phyloP scores from a whole-genome alignment of 192 early-diverging fungal genomes.

The Rhizoclosmatium globosum region DNA sequence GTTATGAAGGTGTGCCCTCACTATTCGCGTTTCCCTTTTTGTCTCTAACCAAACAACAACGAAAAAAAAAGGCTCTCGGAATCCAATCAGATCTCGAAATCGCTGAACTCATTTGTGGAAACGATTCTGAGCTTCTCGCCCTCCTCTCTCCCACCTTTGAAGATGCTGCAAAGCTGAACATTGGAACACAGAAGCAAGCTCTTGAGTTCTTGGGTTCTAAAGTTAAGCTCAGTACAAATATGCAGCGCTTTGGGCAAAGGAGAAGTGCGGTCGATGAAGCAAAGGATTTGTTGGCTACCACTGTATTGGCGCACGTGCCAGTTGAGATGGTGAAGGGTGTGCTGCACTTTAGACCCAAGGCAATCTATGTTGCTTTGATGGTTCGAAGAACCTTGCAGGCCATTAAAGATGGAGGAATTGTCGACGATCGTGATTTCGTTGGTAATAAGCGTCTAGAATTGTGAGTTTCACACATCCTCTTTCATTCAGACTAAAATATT shows the following conservation, averaged over 20 bases:
- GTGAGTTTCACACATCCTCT: constrained; percentile 54
- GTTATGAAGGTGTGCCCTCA: constrained; percentile 74
- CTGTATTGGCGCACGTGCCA: constrained; percentile 90
- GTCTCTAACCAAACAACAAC: background rate
- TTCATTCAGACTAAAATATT: background rate
- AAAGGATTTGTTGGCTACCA: constrained; percentile 82
- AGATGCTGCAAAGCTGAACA: constrained; percentile 70
- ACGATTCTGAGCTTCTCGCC: constrained; percentile 81
- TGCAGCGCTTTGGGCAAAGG: constrained; percentile 40
- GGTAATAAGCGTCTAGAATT: constrained; percentile 98
- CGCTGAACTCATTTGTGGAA: constrained; percentile 89
- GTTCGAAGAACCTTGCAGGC: constrained; percentile 89
- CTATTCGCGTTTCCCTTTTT: background rate
- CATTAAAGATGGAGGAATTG: constrained; percentile 77
- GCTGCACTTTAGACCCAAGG: constrained; percentile 90
- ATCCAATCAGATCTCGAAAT: constrained; percentile 96
- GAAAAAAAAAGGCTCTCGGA: constrained; percentile 77
- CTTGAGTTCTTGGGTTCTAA: constrained; percentile 84
- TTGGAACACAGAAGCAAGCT: constrained; percentile 92
- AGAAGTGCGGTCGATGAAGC: constrained; percentile 79
- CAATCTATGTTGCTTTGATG: constrained; percentile 94
- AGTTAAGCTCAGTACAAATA: constrained; percentile 49
- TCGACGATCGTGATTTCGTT: constrained; percentile 97
- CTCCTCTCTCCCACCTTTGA: constrained; percentile 89
- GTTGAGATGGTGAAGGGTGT: constrained; percentile 69